Base-by-base conservation (phyloP, 2,329 filamentous ascomycete species). In the Talaromyces sp. region DNA sequence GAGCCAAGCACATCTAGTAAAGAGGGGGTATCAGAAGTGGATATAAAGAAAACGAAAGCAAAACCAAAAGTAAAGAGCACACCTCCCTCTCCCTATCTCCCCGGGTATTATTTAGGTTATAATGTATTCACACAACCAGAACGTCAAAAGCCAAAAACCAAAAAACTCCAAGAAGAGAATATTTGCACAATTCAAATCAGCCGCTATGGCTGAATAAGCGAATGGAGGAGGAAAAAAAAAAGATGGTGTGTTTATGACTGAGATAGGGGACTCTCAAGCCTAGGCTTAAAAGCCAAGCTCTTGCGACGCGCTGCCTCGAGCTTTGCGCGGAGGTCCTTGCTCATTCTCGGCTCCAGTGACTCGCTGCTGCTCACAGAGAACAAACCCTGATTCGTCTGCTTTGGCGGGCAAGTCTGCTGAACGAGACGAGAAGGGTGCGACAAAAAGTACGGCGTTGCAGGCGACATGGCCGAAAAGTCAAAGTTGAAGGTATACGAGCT, bases 201-300 rank as follows among this genome's bases (percentile, higher is more conserved):
- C 48, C 21, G 19, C 26, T 2, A 17, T 29, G 19, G 11, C 19
- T 19, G 14, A 12, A 52, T 29, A 26, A 27, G 48, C 48, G 48
- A 52, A n/a, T 27, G 46, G 50, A 54, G 27, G 56, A n/a, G n/a
- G n/a, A n/a, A 19, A 31, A 32, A 38, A 31, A 19, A 27, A 50
- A 27, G 11, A 54, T 19, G 7, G 21, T 51, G n/a, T 51, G 24
- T 29, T 56, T 35, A 62, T 46, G 41, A 52, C 17, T 50, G 50
- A n/a, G 46, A 54, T 32, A 92, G 75, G 2, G 89, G 90, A 72
- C 89, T 92, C 19, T 83, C 87, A 61, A 91, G 77, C 75, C 89
- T 88, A 31, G 89, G 90, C 32, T 88, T 88, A 77, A 87, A 91
- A 69, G 90, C 88, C 72, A 91, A 72, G 69, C 88, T 93, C 83